These are phyloP conservation scores for Ettlia oleoabundans DNA, from an alignment of 139 green algal genomes.

Conservation along the genomic window DNA sequence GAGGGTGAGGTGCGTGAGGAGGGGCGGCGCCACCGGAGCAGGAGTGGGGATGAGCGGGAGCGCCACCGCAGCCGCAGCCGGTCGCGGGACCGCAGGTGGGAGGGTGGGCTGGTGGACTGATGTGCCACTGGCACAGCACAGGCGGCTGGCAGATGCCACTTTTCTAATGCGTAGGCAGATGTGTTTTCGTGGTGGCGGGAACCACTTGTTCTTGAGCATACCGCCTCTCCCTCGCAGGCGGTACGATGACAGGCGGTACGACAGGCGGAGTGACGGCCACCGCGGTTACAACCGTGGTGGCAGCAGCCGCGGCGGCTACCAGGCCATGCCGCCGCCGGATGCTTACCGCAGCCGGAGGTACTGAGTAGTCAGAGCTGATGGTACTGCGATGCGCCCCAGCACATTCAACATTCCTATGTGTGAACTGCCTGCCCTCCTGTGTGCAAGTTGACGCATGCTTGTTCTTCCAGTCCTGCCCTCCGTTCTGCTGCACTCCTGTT, in stretches of 20 bases:
- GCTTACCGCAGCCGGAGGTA: background rate
- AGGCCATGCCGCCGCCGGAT: background rate
- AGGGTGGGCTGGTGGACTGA: background rate
- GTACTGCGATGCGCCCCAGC: no score
- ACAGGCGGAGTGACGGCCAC: constrained; percentile 1
- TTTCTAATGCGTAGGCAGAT: no score
- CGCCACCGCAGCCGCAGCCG: constrained; percentile 16
- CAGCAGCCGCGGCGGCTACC: background rate
- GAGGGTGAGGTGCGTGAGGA: constrained; percentile 15
- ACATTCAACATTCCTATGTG: background rate
- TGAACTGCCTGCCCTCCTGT: background rate
- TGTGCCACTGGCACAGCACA: background rate
- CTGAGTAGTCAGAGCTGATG: background rate
- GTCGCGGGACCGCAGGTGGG: constrained; percentile 8
- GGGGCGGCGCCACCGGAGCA: background rate
- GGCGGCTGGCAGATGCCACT: no score
- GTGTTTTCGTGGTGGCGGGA: no score
- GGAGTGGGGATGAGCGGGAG: background rate
- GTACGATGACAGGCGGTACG: background rate
- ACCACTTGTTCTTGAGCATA: no score
- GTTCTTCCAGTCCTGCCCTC: background rate
- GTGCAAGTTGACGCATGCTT: background rate
- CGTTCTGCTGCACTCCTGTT: no score
- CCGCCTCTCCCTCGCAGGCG: no score
- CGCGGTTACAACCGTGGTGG: background rate